phyloP scores from a whole-genome alignment of 1,139 yeast genomes.

The Debaryomyces coudertii region DNA sequence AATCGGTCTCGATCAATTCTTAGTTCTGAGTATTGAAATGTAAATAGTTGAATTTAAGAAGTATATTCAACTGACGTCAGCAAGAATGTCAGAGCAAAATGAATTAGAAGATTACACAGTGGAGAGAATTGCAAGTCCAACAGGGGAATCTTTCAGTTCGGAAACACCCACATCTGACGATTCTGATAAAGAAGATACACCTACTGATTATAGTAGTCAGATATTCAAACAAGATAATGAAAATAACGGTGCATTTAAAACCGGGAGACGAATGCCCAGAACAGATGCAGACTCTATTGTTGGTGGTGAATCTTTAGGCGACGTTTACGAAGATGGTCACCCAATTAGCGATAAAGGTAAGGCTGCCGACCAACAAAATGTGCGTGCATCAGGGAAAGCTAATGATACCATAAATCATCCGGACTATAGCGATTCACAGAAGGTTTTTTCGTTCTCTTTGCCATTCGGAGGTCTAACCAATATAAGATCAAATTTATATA shows the following conservation, averaged over 20 bases:
- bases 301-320: conserved; percentile 38
- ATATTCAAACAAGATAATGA: not conserved
- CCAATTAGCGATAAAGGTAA: conserved; percentile 7
- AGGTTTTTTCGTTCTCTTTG: conserved; percentile 46
- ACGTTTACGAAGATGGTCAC: conserved; percentile 12
- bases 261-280: conserved; percentile 22
- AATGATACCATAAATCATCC: conserved; percentile 16
- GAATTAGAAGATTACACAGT: not conserved
- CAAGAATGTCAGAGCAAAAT: not conserved
- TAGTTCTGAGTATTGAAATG: not conserved
- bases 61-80: not conserved
- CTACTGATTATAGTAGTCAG: not conserved
- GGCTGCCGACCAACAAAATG: conserved; percentile 2
- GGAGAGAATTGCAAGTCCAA: not conserved
- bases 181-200: not conserved
- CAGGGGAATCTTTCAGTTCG: not conserved
- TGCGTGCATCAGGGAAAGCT: conserved; percentile 2
- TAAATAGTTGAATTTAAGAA: not conserved
- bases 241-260: not conserved
- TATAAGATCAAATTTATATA: conserved; percentile 29
- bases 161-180: conserved; percentile 3
- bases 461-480: conserved; percentile 40
- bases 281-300: conserved; percentile 44
- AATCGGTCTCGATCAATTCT: not conserved
- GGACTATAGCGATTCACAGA: conserved; percentile 26